Base-by-base conservation (phyloP, 2,329 filamentous ascomycete species). In the Penicillium sp. region DNA sequence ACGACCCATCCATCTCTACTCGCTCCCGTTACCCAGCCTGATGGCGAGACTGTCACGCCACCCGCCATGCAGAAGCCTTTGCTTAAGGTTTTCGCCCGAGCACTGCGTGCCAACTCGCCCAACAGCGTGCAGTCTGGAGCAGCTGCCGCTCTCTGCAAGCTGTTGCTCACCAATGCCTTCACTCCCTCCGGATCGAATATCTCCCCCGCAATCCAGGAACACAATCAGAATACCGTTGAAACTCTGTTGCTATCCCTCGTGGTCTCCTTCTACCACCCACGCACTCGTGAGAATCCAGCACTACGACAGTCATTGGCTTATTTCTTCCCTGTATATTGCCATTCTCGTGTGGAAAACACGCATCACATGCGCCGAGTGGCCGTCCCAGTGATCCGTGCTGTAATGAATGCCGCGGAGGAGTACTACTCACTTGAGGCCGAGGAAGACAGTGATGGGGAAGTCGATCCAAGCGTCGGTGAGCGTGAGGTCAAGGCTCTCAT, bases 261-360 rank as follows among this genome's bases (percentile, higher is more conserved):
- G 1, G 79, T 96, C 5, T 85, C 89, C 9, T 97, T 96, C 76
- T 97, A 97, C 73, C 89, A 95, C 67, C 92, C 93, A 0, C 85
- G 89, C 5, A 94, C 89, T 4, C 82, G 85, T 1, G 81, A 83
- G 29, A 97, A 97, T 69, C 88, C 93, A 63, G 86, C 86, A 9
- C 86, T 97, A 7, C 82, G 92, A 22, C 93, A 97, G 73, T 88
- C 90, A 0, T 80, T 97, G 52, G 91, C 90, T 62, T 97, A 97
- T 74, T 97, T 97, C 81, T 79, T 97, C 35, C 93, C 93, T 0
- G 92, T 97, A 0, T 97, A 95, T 77, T 94, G 90, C 73, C 96
- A 93, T 74, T 92, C 89, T 8, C 84, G 90, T 3, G 74, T 86
- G 4, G 88, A 90, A 61, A 96, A 97, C 67, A 92, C 94, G 61